These are phyloP conservation scores for Pleoardoris graminearum DNA, from an alignment of 2,329 filamentous ascomycete species.

Conservation along the genomic window DNA sequence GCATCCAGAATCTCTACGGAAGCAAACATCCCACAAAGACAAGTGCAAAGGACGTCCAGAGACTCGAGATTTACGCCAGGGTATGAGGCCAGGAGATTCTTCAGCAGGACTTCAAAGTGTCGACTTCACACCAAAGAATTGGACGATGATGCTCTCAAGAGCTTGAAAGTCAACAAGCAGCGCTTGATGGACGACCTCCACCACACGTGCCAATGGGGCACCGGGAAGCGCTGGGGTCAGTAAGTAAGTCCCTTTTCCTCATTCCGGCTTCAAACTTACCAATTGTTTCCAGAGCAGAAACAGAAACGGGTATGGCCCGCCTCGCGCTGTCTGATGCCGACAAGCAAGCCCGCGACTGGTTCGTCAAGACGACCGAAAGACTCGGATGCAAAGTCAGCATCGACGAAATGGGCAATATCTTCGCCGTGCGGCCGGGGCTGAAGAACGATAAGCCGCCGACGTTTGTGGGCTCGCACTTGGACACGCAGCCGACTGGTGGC, in stretches of 20 bases:
- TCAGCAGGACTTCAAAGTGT: constrained; percentile 38
- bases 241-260: constrained; percentile 46
- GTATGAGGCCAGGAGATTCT: constrained; percentile 17
- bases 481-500: constrained; percentile 62
- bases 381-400: constrained; percentile 69
- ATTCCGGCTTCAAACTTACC: not conserved
- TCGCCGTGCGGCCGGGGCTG: constrained; percentile 69
- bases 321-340: constrained; percentile 73
- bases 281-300: constrained; percentile 49
- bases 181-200: constrained; percentile 68
- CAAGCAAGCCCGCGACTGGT: constrained; percentile 75
- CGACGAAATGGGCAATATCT: constrained; percentile 81
- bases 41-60: not conserved
- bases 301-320: constrained; percentile 76
- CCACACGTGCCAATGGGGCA: constrained; percentile 68
- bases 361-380: constrained; percentile 63
- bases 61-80: not conserved
- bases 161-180: constrained; percentile 60
- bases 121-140: constrained; percentile 52
- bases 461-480: constrained; percentile 69
- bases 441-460: constrained; percentile 62
- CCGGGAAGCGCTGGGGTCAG: constrained; percentile 69
- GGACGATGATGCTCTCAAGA: constrained; percentile 55
- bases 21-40: constrained; percentile 21
- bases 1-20: constrained; percentile 29